A percentile compares a stretch with the other conserved stretches of the same genome.
These are phyloP conservation scores for Mariannaea sp. DNA, from an alignment of 2,329 filamentous ascomycete genomes.

Conservation along the genomic window DNA sequence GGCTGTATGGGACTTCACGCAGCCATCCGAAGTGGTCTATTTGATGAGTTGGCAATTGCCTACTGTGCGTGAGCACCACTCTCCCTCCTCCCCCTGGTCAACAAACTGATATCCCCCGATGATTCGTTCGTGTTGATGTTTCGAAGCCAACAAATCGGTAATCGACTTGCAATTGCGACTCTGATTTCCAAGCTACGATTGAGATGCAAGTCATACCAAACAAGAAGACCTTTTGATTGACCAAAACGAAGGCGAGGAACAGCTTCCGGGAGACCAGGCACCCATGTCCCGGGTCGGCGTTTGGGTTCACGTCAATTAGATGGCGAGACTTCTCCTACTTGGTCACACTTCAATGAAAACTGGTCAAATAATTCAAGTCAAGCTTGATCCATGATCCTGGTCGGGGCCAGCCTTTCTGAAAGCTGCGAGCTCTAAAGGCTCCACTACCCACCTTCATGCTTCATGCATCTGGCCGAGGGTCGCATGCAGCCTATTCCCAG, in stretches of 20 bases:
- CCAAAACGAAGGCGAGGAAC: conserved; percentile 1
- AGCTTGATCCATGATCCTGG: conserved; percentile 19
- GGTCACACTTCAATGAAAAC: no score
- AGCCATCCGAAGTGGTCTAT: conserved; percentile 24
- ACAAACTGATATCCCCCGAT: conserved; percentile 5
- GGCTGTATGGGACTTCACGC: conserved; percentile 3
- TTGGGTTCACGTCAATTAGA: no score
- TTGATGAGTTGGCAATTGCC: conserved; percentile 33
- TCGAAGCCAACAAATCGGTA: neutral
- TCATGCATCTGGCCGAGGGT: conserved; percentile 21
- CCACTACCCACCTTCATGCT: conserved; percentile 21
- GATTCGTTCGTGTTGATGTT: conserved; percentile 1
- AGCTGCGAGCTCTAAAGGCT: conserved; percentile 13
- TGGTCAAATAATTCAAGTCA: no score
- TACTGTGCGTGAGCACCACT: neutral
- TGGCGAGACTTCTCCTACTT: no score
- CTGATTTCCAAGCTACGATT: conserved; percentile 7
- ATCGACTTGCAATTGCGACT: neutral
- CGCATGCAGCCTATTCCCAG: conserved; percentile 14
- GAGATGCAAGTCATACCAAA: conserved; percentile 18
- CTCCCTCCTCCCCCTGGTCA: neutral
- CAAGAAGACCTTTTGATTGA: conserved; percentile 3
- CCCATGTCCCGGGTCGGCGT: no score
- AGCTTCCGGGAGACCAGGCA: neutral
- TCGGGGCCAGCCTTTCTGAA: conserved; percentile 4